Percentiles rank a stretch among this genome's conserved stretches.
phyloP scores from a whole-genome alignment of 176 grass and related monocot species.

The Hordeum marinum region DNA sequence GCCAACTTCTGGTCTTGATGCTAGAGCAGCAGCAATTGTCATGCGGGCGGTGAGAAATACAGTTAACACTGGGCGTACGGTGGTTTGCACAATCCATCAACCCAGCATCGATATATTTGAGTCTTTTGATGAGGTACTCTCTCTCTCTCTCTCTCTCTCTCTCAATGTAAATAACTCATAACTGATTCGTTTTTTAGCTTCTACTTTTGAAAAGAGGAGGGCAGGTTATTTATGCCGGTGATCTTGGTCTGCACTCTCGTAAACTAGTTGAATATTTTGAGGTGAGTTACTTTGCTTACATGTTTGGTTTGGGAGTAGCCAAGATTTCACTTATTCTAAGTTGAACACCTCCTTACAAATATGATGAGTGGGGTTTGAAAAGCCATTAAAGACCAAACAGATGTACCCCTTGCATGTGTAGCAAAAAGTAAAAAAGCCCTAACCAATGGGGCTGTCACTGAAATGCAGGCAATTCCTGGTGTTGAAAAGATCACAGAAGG shows the following conservation, averaged over 20 bases:
- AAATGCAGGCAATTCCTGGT: constrained; percentile 67
- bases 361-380: not conserved
- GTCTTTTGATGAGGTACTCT: too few relatives aligned
- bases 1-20: too few relatives aligned
- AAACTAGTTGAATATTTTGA: constrained; percentile 84
- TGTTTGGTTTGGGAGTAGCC: not conserved
- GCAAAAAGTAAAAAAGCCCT: too few relatives aligned
- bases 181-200: constrained; percentile 45
- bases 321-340: not conserved
- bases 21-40: too few relatives aligned
- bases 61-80: too few relatives aligned
- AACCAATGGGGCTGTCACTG: not conserved
- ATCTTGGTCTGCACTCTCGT: constrained; percentile 61
- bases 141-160: not conserved
- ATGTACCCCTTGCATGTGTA: too few relatives aligned
- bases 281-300: constrained; percentile 23
- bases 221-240: constrained; percentile 71
- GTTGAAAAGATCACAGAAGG: constrained; percentile 64
- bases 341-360: not conserved
- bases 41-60: too few relatives aligned
- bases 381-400: not conserved
- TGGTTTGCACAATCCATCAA: too few relatives aligned
- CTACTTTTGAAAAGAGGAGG: constrained; percentile 83
- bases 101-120: too few relatives aligned
- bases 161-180: not conserved